Evolutionary conservation across 306 rosid genomes (phyloP).

Genomic region (Begonia masoniana): DNA sequence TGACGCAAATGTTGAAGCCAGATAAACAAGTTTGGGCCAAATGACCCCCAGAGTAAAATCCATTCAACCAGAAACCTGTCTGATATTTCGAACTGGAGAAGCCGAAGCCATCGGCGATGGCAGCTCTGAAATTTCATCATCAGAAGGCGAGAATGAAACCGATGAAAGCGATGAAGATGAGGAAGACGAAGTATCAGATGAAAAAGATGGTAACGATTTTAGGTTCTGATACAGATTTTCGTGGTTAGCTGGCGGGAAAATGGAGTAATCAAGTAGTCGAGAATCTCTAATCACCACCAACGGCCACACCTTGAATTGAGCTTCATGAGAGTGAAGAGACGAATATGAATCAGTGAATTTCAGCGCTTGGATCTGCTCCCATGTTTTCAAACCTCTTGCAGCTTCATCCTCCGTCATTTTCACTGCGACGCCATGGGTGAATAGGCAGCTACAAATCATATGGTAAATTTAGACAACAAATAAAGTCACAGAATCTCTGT

Average conservation of each 20-base stretch:
- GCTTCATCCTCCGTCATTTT: slow-evolving; percentile 6
- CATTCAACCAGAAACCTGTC: too few relatives aligned
- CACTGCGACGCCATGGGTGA: neutral
- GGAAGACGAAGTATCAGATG: neutral
- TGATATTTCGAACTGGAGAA: too few relatives aligned
- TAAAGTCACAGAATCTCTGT: too few relatives aligned
- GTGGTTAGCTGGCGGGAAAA: slow-evolving; percentile 39
- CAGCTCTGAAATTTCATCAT: too few relatives aligned
- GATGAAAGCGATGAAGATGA: slow-evolving; percentile 11
- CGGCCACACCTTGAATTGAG: slow-evolving; percentile 13
- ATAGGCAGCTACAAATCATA: neutral
- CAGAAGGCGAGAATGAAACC: too few relatives aligned
- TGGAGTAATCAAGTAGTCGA: slow-evolving; percentile 9
- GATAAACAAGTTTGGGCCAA: too few relatives aligned
- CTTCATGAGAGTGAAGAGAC: neutral
- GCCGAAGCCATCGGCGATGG: too few relatives aligned
- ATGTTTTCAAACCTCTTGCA: slow-evolving; percentile 1
- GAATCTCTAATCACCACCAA: slow-evolving; percentile 29
- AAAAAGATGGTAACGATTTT: slow-evolving; percentile 1
- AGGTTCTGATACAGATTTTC: slow-evolving; percentile 22
- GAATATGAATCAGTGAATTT: neutral
- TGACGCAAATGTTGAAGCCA: too few relatives aligned
- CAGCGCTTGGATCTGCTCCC: neutral
- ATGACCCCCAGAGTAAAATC: too few relatives aligned
- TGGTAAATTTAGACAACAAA: too few relatives aligned